These are phyloP conservation scores for Amaranthus cruentus DNA, from an alignment of 148 eudicot species.

Conservation along the genomic window DNA sequence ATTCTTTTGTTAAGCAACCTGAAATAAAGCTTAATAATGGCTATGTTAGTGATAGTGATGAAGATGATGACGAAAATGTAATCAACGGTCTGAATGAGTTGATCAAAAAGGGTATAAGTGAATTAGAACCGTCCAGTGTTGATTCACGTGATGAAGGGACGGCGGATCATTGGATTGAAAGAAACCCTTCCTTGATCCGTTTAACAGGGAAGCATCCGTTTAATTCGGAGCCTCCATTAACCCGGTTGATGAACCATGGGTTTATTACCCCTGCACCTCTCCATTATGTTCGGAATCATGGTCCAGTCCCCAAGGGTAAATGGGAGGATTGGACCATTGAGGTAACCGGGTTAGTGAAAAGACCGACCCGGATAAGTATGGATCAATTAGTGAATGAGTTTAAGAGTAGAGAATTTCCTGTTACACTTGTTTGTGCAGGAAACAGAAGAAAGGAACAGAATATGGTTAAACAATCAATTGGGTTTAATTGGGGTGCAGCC, in stretches of 20 bases:
- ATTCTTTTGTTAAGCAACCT: background rate
- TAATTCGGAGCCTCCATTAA: slow-evolving; percentile 79
- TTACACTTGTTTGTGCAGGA: slow-evolving; percentile 77
- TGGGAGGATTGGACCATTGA: slow-evolving; percentile 86
- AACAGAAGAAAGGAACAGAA: slow-evolving; percentile 92
- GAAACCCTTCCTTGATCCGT: slow-evolving; percentile 67
- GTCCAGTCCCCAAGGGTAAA: slow-evolving; percentile 57
- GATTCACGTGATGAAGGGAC: slow-evolving; percentile 71
- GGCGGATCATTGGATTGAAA: slow-evolving; percentile 76
- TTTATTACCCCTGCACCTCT: slow-evolving; percentile 91
- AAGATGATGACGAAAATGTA: slow-evolving; percentile 31
- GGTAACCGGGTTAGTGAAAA: slow-evolving; percentile 61
- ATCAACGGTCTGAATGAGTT: slow-evolving; percentile 12
- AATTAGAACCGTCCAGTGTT: slow-evolving; percentile 49
- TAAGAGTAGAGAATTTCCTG: slow-evolving; percentile 62
- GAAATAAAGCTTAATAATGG: background rate
- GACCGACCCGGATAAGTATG: slow-evolving; percentile 61
- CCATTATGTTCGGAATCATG: slow-evolving; percentile 96
- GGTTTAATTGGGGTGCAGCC: slow-evolving; percentile 96
- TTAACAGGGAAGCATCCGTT: slow-evolving; percentile 97
- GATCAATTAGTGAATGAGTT: slow-evolving; percentile 58
- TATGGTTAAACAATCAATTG: slow-evolving; percentile 70
- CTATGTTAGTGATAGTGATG: slow-evolving; percentile 43
- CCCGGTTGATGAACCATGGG: slow-evolving; percentile 85
- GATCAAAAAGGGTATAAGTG: slow-evolving; percentile 43